phyloP scores from a whole-genome alignment of 345 rosid genomes.

The Trapa bicornis region DNA sequence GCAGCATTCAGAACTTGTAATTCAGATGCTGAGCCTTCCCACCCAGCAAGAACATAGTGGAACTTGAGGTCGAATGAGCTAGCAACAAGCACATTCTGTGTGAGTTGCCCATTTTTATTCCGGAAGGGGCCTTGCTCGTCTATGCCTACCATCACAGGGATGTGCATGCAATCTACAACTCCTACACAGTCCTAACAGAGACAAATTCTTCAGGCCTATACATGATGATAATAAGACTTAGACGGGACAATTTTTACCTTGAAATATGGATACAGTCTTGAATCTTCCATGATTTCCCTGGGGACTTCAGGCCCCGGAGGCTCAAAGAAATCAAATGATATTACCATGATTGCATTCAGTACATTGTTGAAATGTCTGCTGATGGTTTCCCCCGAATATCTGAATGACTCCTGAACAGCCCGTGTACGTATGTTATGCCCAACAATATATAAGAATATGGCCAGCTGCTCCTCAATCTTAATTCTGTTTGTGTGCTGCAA shows the following conservation, averaged over 20 bases:
- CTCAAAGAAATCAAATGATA: slow-evolving; percentile 61
- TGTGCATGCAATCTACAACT: slow-evolving; percentile 69
- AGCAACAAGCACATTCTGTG: slow-evolving; percentile 77
- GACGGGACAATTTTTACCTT: slow-evolving; percentile 31
- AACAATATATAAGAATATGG: slow-evolving; percentile 66
- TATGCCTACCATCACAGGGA: slow-evolving; percentile 82
- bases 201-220: slow-evolving; percentile 2
- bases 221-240: not conserved
- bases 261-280: slow-evolving; percentile 54
- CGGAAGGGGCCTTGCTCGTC: slow-evolving; percentile 94
- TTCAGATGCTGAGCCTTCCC: slow-evolving; percentile 95
- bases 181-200: slow-evolving; percentile 61
- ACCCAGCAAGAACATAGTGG: slow-evolving; percentile 80
- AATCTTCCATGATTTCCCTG: slow-evolving; percentile 31
- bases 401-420: slow-evolving; percentile 69
- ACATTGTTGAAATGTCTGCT: slow-evolving; percentile 94
- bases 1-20: slow-evolving; percentile 66
- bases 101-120: slow-evolving; percentile 49
- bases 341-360: slow-evolving; percentile 58
- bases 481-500: slow-evolving; percentile 82
- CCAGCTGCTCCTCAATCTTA: slow-evolving; percentile 85
- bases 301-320: slow-evolving; percentile 44
- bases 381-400: slow-evolving; percentile 82
- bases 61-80: slow-evolving; percentile 76
- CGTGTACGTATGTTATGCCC: slow-evolving; percentile 85